These are phyloP conservation scores for Stereum hirsutum DNA, from an alignment of 1,284 basidiomycete species.

Conservation along the genomic window DNA sequence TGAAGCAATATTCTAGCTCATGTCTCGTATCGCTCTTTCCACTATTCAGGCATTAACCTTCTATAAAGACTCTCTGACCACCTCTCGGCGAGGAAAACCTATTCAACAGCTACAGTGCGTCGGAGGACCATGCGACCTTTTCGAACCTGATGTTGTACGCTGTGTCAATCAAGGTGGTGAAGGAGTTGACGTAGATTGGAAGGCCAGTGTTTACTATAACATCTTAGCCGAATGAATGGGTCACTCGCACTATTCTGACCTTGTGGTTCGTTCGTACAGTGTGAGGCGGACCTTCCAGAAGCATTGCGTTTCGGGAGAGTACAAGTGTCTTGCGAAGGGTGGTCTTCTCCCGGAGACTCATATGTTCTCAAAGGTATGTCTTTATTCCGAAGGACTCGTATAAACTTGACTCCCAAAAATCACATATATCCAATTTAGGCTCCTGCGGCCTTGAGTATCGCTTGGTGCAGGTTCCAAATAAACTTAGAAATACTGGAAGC, in stretches of 20 bases:
- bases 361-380: conserved; percentile 75
- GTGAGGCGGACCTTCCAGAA: conserved; percentile 83
- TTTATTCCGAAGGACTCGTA: not conserved
- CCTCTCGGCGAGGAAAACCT: conserved; percentile 54
- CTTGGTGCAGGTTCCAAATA: conserved; percentile 54
- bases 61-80: conserved; percentile 61
- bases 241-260: not conserved
- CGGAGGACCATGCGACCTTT: conserved; percentile 71
- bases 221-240: not conserved
- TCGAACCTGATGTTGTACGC: conserved; percentile 79
- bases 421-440: conserved; percentile 31
- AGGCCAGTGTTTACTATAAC: conserved; percentile 31
- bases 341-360: conserved; percentile 69
- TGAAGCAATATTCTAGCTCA: conserved; percentile 16
- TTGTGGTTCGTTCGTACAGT: conserved; percentile 32
- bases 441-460: conserved; percentile 80
- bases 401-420: not conserved
- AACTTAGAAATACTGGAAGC: conserved; percentile 27
- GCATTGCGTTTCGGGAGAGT: conserved; percentile 75
- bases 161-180: conserved; percentile 73
- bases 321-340: conserved; percentile 86
- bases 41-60: conserved; percentile 74
- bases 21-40: conserved; percentile 62
- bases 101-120: conserved; percentile 75
- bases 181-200: conserved; percentile 79